Conservation (phyloP, 2,329 filamentous ascomycete species). For the Trichoderma sp. region DNA sequence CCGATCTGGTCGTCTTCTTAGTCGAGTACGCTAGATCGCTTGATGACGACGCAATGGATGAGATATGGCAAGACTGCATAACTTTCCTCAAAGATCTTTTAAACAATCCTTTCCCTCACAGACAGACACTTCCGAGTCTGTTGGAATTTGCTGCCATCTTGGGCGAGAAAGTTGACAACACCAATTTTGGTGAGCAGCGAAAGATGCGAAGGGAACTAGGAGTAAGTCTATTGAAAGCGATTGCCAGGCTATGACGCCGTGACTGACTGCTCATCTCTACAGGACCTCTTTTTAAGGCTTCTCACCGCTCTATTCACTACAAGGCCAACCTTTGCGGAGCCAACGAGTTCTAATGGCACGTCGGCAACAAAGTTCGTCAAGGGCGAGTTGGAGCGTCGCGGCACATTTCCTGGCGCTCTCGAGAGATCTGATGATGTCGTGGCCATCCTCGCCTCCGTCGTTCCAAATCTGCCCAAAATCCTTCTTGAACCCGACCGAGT, state of each 20-base stretch:
- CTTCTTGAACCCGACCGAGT: constrained; percentile 84
- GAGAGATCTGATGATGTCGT: constrained; percentile 71
- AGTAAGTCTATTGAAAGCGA: constrained; percentile 46
- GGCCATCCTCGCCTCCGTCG: constrained; percentile 71
- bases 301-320: constrained; percentile 94
- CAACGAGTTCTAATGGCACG: constrained; percentile 35
- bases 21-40: constrained; percentile 86
- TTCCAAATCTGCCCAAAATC: constrained; percentile 77
- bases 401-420: constrained; percentile 34
- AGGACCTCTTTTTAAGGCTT: constrained; percentile 86
- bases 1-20: constrained; percentile 81
- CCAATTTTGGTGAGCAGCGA: constrained; percentile 90
- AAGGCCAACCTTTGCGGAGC: constrained; percentile 68
- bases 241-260: background rate
- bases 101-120: constrained; percentile 89
- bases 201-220: constrained; percentile 88
- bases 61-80: constrained; percentile 95
- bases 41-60: constrained; percentile 96
- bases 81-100: constrained; percentile 86
- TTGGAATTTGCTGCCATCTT: constrained; percentile 86
- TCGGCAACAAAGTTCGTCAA: constrained; percentile 38
- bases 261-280: background rate
- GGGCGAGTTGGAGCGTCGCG: constrained; percentile 36
- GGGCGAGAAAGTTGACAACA: constrained; percentile 95
- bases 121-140: constrained; percentile 81